Conservation (phyloP, 768 basidiomycete species). For the Trametes cinnabarina region DNA sequence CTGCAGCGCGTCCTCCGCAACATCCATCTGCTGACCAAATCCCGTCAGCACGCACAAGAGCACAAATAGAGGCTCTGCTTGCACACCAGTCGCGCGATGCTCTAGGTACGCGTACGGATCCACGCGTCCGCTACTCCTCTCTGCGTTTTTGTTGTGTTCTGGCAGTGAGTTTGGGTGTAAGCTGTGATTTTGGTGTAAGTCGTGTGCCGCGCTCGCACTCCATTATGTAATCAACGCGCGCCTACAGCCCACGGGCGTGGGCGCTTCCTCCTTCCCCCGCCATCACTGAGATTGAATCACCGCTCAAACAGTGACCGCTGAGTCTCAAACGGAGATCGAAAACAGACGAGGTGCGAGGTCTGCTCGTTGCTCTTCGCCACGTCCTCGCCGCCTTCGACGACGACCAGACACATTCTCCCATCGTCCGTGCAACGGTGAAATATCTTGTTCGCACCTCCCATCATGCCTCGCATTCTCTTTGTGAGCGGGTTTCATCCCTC, state of each 20-base stretch:
- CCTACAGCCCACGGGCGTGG: no score
- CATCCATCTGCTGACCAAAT: slow-evolving; percentile 15
- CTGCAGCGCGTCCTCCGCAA: slow-evolving; percentile 11
- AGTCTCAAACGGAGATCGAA: background rate
- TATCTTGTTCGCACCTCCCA: background rate
- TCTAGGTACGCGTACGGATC: no score
- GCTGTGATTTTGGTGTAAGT: no score
- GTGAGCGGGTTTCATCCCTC: slow-evolving; percentile 82
- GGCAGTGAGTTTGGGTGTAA: no score
- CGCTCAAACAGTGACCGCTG: background rate
- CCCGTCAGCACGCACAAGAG: background rate
- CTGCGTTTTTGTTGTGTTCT: no score
- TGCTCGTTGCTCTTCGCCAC: slow-evolving; percentile 26
- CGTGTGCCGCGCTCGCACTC: no score
- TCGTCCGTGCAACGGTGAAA: background rate
- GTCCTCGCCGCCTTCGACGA: slow-evolving; percentile 19
- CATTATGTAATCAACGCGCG: no score
- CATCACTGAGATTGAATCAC: background rate
- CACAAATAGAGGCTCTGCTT: background rate
- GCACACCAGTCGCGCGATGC: background rate
- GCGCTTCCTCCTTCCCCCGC: background rate
- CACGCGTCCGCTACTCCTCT: no score
- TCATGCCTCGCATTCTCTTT: slow-evolving; percentile 81
- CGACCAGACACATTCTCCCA: background rate
- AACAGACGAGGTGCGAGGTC: background rate